Conservation (phyloP, 495 filamentous ascomycete genomes). For the Aspergillus taichungensis region DNA sequence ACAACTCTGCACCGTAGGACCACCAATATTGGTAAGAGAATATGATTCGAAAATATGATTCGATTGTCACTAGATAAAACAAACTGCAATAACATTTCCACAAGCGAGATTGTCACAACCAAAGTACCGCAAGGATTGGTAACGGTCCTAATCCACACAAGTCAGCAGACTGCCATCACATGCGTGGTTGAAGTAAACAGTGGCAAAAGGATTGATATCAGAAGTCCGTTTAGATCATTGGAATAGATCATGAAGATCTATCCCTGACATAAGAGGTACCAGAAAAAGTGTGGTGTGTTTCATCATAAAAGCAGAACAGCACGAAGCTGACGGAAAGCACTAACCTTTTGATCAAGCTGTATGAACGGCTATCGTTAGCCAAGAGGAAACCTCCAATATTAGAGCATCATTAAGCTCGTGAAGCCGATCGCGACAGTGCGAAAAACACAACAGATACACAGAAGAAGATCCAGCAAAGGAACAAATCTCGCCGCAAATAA, state of each 20-base stretch:
- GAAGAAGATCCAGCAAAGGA: not conserved
- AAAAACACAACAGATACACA: not conserved
- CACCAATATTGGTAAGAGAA: too few species aligned
- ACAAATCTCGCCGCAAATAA: conserved; percentile 1
- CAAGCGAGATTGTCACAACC: too few species aligned
- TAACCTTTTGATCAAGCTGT: conserved; percentile 17
- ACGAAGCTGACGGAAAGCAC: conserved; percentile 9
- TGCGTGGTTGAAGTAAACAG: conserved; percentile 2
- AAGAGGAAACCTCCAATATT: too few species aligned
- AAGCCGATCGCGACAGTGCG: not conserved
- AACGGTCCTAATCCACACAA: not conserved
- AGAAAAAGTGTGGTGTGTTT: conserved; percentile 47
- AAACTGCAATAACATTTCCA: too few species aligned
- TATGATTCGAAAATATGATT: too few species aligned
- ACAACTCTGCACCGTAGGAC: too few species aligned
- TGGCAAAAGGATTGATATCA: conserved; percentile 28
- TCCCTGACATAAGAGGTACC: conserved; percentile 58
- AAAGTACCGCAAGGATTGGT: too few species aligned
- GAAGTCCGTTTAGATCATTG: conserved; percentile 58
- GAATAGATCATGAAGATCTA: conserved; percentile 32
- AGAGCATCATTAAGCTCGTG: not conserved
- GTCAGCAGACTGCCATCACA: conserved; percentile 5
- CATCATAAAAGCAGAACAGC: conserved; percentile 27
- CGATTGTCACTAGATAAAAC: too few species aligned
- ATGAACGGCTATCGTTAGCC: not conserved